phyloP scores from a whole-genome alignment of 306 rosid genomes.

The Amphicarpaea edgeworthii region DNA sequence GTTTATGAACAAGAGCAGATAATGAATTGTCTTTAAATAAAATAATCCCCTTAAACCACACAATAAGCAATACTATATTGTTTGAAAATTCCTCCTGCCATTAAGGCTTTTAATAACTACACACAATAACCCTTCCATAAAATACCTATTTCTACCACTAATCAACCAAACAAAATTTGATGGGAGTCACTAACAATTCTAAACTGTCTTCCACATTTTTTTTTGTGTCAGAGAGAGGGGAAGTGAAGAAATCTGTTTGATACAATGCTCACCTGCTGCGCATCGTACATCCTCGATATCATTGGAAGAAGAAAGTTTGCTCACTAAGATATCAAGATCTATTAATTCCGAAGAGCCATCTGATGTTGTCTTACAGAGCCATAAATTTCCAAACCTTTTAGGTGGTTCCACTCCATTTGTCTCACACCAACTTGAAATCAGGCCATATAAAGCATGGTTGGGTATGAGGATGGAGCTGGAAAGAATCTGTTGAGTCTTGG shows the following conservation, averaged over 20 bases:
- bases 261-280: constrained; percentile 70
- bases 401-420: constrained; percentile 80
- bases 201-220: not conserved
- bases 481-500: constrained; percentile 80
- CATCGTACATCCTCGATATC: constrained; percentile 62
- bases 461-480: constrained; percentile 70
- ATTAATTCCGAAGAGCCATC: constrained; percentile 65
- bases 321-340: constrained; percentile 64
- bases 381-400: constrained; percentile 62
- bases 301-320: constrained; percentile 65
- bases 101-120: not conserved
- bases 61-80: constrained; percentile 5
- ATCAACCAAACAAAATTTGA: constrained; percentile 14
- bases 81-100: not conserved
- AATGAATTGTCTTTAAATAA: not conserved
- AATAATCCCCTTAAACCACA: not conserved
- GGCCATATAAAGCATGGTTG: constrained; percentile 76
- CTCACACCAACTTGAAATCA: constrained; percentile 89
- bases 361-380: constrained; percentile 53
- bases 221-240: not conserved
- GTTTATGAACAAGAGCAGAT: not conserved
- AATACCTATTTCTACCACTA: constrained; percentile 20
- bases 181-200: constrained; percentile 1
- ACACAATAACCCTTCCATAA: constrained; percentile 22
- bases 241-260: not conserved